A percentile compares a stretch with the other conserved stretches of the same genome.
Conservation (phyloP, 116 monocot species). For the Cymodocea nodosa region DNA sequence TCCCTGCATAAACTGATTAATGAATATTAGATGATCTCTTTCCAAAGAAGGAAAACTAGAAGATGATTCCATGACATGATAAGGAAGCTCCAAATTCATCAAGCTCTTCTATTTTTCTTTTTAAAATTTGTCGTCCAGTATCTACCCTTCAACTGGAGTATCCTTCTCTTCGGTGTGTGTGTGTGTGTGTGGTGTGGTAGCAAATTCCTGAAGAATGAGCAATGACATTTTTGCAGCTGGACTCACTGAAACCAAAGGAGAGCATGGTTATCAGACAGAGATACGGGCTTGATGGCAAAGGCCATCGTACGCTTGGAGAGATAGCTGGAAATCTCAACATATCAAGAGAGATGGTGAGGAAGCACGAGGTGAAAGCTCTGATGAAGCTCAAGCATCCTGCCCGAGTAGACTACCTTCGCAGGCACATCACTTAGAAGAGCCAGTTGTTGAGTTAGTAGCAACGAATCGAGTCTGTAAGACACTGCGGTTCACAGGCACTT, state of each 20-base stretch:
- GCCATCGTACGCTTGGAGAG: slow-evolving; percentile 73
- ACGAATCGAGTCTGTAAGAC: too few relatives aligned
- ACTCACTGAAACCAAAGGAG: slow-evolving; percentile 94
- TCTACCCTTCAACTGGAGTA: too few relatives aligned
- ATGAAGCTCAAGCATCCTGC: slow-evolving; percentile 96
- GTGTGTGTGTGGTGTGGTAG: too few relatives aligned
- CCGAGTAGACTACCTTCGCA: slow-evolving; percentile 75
- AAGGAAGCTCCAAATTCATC: too few relatives aligned
- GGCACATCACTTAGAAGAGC: slow-evolving; percentile 26
- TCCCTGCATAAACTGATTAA: too few relatives aligned
- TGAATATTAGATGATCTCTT: too few relatives aligned
- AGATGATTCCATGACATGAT: too few relatives aligned
- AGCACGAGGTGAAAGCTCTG: slow-evolving; percentile 88
- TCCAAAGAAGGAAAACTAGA: too few relatives aligned
- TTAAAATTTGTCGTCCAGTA: too few relatives aligned
- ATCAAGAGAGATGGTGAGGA: slow-evolving; percentile 87
- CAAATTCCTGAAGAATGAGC: too few relatives aligned
- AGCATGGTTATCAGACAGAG: slow-evolving; percentile 88
- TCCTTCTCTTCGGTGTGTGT: too few relatives aligned
- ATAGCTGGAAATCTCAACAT: slow-evolving; percentile 90
- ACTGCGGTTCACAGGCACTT: background rate
- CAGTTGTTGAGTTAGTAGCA: background rate
- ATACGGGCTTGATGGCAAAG: slow-evolving; percentile 86
- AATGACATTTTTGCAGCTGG: slow-evolving; percentile 31
- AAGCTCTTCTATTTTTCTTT: too few relatives aligned